Evolutionary conservation across 306 rosid species (phyloP), one percentile per base, ranked within the genome.

Genomic region (Hippophae rhamnoides): DNA sequence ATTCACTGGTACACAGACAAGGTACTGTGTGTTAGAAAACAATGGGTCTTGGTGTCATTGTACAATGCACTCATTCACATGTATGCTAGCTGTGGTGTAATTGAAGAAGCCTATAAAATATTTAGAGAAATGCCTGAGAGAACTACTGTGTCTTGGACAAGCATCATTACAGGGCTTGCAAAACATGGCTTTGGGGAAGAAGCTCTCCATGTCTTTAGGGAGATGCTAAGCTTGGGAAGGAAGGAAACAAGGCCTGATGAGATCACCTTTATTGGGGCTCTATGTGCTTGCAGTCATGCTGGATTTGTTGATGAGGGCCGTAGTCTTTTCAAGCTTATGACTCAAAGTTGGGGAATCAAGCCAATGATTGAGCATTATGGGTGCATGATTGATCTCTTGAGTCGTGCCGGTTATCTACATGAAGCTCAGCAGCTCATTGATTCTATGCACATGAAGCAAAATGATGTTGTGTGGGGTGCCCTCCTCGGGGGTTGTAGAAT

Each of bases 371-470:
- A 89, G 72, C 97, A 89, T 74, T 89, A 85, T 6, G 92, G 97
- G 47, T 85, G 90, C 81, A 79, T 89, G 86, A 85, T 89, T 47
- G 97, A 89, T 74, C 89, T 89, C 62, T 68, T 89, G 65, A 83
- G 97, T 69, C 90, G 97, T 7, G 90, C 89, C 53, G 95, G 97
- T 48, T 79, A 72, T 69, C 71, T 86, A 55, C 76, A 77, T 26
- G 95, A 89, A 79, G 97, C 95, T 25, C 62, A 14, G 52, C 62
- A 55, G 55, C 70, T 89, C 3, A 74, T 82, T 61, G 76, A 79
- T 62, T 70, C 75, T 7, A 85, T 89, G 90, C 95, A 92, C 47
- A 81, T 85, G 58, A 78, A 77, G 74, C 92, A 89, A 51, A 84
- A 84, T 51, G 80, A 78, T 40, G 88, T 68, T 25, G 65, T 85